Conservation (phyloP, 306 rosid species). For the Sesbania bispinosa region DNA sequence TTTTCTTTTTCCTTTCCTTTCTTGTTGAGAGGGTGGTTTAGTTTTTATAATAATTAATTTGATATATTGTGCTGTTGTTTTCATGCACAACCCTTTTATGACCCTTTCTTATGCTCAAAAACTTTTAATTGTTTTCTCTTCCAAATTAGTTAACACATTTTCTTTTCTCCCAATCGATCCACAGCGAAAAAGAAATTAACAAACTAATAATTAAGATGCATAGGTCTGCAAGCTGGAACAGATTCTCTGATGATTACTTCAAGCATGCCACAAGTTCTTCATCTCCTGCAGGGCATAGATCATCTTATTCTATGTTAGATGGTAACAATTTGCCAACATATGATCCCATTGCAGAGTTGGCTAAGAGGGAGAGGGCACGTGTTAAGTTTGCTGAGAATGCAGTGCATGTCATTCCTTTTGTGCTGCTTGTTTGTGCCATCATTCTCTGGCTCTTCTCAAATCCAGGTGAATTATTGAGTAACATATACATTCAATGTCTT, state of each 20-base stretch:
- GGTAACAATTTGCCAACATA: slow-evolving; percentile 44
- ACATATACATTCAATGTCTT: no score
- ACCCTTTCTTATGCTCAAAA: no score
- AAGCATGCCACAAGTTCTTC: slow-evolving; percentile 30
- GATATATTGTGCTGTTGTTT: no score
- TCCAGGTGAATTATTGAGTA: no score
- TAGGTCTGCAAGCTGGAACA: slow-evolving; percentile 75
- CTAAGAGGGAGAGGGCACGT: slow-evolving; percentile 69
- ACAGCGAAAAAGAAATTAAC: not conserved
- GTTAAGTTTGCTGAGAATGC: slow-evolving; percentile 62
- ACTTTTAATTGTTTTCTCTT: no score
- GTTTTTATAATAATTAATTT: no score
- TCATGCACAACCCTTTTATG: no score
- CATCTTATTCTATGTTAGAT: slow-evolving; percentile 31
- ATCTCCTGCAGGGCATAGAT: slow-evolving; percentile 30
- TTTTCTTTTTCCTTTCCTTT: no score
- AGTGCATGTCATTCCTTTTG: slow-evolving; percentile 70
- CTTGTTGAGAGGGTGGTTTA: no score
- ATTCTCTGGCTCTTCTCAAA: slow-evolving; percentile 73
- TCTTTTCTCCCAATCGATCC: no score
- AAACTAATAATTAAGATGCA: slow-evolving; percentile 34
- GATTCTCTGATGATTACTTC: slow-evolving; percentile 60
- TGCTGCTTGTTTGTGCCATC: slow-evolving; percentile 55
- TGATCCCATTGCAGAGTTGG: slow-evolving; percentile 61
- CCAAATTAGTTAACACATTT: not conserved